Base-by-base conservation (phyloP, 768 basidiomycete genomes). In the Fibroporia radiculosa region DNA sequence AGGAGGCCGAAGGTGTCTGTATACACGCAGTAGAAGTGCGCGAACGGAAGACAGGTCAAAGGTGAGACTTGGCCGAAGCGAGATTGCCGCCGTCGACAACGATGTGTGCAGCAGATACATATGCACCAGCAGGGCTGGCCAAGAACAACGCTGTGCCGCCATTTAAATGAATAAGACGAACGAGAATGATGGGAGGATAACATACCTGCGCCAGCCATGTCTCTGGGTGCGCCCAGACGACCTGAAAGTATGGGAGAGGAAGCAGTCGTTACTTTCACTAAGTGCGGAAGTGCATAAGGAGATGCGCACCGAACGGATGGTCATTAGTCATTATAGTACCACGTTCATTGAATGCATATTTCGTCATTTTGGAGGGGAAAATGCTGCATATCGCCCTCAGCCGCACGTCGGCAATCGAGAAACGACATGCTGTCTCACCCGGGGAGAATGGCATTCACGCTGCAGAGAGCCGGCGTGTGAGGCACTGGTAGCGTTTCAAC, bases 351-450 rank as follows among this genome's bases (percentile, higher is more conserved):
- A 87, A 64, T 3, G 78, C 82, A 40, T 68, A 87, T 0, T 83
- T 77, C 1, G 88, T 90, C 87, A 92, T 90, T 66, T 83, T 88
- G 36, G 82, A 84, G 0, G 84, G 85, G 66, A 86, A 92, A 11
- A 88, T 64, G 1, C 82, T 82, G 50, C 3, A 26, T 35, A 13
- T 14, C 14, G 23, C n/a, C n/a, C n/a, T n/a, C n/a, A n/a, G n/a
- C n/a, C n/a, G n/a, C 29, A 35, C 7, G 34, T 35, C 8, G 34
- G 13, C 13, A 19, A 18, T 12, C 34, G 20, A 1, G 16, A 11
- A 3, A 24, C 40, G 16, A 31, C 33, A 49, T 20, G 27, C 11
- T 16, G 12, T 6, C 65, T 39, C 59, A 86, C 85, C 88, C 88
- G 0, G 88, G 88, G 32, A 82, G 74, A 41, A 91, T 87, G 2